Evolutionary conservation across 2,329 filamentous ascomycete species (phyloP).

Genomic region (Thermoascus crustaceus): DNA sequence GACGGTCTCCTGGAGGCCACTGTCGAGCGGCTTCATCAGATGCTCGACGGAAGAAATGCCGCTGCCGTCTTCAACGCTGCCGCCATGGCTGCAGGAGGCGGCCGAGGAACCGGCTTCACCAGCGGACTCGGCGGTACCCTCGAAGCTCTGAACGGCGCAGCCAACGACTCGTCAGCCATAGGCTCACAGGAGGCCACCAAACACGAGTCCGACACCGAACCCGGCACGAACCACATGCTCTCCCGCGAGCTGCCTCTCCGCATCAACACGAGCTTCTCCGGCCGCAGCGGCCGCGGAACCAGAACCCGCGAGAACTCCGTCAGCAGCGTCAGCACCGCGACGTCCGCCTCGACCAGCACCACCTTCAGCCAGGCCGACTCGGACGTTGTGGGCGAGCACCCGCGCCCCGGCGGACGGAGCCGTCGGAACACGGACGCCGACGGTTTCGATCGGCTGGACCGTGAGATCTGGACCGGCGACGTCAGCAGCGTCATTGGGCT

Average conservation of each 20-base stretch:
- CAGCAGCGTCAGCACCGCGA: conserved; percentile 30
- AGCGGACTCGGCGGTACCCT: conserved; percentile 44
- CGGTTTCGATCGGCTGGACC: conserved; percentile 26
- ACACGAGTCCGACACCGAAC: conserved; percentile 33
- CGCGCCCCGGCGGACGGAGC: conserved; percentile 30
- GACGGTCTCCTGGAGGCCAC: conserved; percentile 89
- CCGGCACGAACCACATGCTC: conserved; percentile 20
- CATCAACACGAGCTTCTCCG: conserved; percentile 32
- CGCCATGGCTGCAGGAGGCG: conserved; percentile 93
- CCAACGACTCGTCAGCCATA: conserved; percentile 12
- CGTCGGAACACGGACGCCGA: conserved; percentile 31
- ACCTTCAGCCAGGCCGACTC: conserved; percentile 33
- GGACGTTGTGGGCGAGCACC: conserved; percentile 24
- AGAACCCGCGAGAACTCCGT: conserved; percentile 32
- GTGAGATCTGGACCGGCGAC: conserved; percentile 66
- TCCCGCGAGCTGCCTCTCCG: conserved; percentile 29
- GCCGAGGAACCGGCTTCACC: conserved; percentile 66
- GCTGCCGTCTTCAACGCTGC: conserved; percentile 97
- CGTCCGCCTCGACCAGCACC: conserved; percentile 29
- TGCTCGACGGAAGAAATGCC: conserved; percentile 87
- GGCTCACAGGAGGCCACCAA: conserved; percentile 22
- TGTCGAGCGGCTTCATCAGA: conserved; percentile 78
- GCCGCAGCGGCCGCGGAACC: conserved; percentile 13
- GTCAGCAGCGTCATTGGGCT: conserved; percentile 83
- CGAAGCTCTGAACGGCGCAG: conserved; percentile 32